phyloP scores from a whole-genome alignment of 2,329 filamentous ascomycete genomes.

The Colletotrichum somersetense region DNA sequence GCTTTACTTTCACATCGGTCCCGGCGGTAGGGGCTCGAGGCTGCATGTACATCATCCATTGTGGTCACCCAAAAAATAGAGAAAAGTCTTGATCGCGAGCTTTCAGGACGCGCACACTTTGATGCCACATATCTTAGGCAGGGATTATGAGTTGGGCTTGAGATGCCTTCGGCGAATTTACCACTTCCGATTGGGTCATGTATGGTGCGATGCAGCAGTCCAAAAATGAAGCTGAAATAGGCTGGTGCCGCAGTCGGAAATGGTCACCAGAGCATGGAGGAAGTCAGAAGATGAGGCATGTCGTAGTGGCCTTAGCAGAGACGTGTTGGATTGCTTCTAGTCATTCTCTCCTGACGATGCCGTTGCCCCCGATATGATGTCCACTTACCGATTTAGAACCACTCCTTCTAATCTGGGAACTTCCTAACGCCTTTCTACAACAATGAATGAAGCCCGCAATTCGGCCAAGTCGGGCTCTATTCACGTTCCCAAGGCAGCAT shows the following conservation, averaged over 20 bases:
- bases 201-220: not conserved
- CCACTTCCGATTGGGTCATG: no score
- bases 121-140: not conserved
- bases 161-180: not conserved
- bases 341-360: not conserved
- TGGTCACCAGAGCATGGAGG: not conserved
- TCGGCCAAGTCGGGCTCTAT: not conserved
- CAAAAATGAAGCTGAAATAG: not conserved
- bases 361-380: not conserved
- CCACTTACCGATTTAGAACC: not conserved
- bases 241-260: no score
- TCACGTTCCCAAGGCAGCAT: conserved; percentile 18
- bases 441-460: not conserved
- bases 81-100: conserved; percentile 27
- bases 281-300: not conserved
- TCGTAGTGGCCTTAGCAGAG: not conserved
- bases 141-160: no score
- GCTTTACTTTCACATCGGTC: conserved; percentile 39
- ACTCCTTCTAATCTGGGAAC: not conserved
- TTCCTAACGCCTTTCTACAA: not conserved
- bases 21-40: conserved; percentile 32
- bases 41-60: conserved; percentile 40
- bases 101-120: not conserved
- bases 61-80: conserved; percentile 35
- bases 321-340: not conserved